Conservation (phyloP, 768 basidiomycete species). For the Termitomyces titanicus region DNA sequence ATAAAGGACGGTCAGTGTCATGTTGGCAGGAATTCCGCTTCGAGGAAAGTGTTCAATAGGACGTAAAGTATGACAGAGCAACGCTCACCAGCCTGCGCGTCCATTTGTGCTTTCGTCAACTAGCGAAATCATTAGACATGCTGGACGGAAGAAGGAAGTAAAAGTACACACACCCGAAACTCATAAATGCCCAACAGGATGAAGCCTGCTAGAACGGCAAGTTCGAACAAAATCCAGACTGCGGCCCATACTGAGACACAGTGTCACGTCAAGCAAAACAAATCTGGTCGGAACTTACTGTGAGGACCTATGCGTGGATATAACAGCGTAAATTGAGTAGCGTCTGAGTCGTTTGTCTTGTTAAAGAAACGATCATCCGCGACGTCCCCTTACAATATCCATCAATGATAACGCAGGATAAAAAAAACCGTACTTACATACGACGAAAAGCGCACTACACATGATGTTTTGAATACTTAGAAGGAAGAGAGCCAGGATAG, state of each 20-base stretch:
- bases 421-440: constrained; percentile 54
- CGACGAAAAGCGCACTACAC: constrained; percentile 74
- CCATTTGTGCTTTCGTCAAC: constrained; percentile 58
- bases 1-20: no score
- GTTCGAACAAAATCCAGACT: constrained; percentile 80
- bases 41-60: constrained; percentile 5
- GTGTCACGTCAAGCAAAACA: constrained; percentile 21
- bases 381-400: constrained; percentile 68
- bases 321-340: constrained; percentile 81
- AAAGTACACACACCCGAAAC: constrained; percentile 58
- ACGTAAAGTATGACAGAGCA: not conserved
- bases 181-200: constrained; percentile 75
- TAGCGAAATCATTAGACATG: constrained; percentile 16
- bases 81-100: constrained; percentile 65
- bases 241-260: constrained; percentile 64
- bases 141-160: not conserved
- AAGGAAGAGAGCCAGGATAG: not conserved
- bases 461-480: not conserved
- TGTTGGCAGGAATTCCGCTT: constrained; percentile 63
- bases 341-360: constrained; percentile 91
- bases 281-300: constrained; percentile 36
- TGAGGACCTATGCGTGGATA: constrained; percentile 72
- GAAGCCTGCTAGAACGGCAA: constrained; percentile 72
- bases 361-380: constrained; percentile 94
- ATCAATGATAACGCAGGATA: not conserved